Percentiles rank a stretch among this genome's conserved stretches.
phyloP scores from a whole-genome alignment of 2,329 filamentous ascomycete genomes.

The Claviceps sp. region DNA sequence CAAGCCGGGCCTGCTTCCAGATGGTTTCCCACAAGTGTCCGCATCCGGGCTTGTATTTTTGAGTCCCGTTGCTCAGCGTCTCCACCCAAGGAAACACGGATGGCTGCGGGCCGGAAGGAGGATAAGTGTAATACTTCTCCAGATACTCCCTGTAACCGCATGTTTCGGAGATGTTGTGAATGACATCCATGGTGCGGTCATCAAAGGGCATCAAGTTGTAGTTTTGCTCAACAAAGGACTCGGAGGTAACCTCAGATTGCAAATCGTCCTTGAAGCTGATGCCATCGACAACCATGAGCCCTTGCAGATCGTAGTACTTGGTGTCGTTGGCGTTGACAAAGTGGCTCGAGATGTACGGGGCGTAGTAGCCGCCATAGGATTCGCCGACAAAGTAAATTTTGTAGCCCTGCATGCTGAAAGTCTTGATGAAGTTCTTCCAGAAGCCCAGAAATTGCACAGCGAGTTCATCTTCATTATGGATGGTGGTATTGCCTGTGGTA shows the following conservation, averaged over 20 bases:
- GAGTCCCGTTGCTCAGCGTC: constrained; percentile 15
- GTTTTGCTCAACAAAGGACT: constrained; percentile 49
- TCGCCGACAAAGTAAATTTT: constrained; percentile 63
- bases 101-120: constrained; percentile 49
- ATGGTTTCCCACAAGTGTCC: constrained; percentile 42
- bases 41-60: constrained; percentile 32
- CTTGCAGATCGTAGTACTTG: constrained; percentile 53
- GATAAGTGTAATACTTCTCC: constrained; percentile 51
- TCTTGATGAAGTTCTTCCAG: constrained; percentile 64
- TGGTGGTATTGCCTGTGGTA: constrained; percentile 48
- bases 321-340: constrained; percentile 57
- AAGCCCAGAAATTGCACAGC: constrained; percentile 64
- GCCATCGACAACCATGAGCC: constrained; percentile 62
- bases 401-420: constrained; percentile 51
- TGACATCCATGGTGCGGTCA: constrained; percentile 36
- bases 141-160: constrained; percentile 53
- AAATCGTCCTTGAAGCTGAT: constrained; percentile 38
- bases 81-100: constrained; percentile 28
- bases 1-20: constrained; percentile 32
- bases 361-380: constrained; percentile 54
- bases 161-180: constrained; percentile 36
- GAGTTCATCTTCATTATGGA: constrained; percentile 52
- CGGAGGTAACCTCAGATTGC: constrained; percentile 32
- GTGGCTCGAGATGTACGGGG: constrained; percentile 59
- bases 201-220: constrained; percentile 49